Percentiles rank a stretch among this genome's conserved stretches.
Evolutionary conservation across 441 rosid genomes (phyloP).

Genomic region (Hypseocharis bilobata): DNA sequence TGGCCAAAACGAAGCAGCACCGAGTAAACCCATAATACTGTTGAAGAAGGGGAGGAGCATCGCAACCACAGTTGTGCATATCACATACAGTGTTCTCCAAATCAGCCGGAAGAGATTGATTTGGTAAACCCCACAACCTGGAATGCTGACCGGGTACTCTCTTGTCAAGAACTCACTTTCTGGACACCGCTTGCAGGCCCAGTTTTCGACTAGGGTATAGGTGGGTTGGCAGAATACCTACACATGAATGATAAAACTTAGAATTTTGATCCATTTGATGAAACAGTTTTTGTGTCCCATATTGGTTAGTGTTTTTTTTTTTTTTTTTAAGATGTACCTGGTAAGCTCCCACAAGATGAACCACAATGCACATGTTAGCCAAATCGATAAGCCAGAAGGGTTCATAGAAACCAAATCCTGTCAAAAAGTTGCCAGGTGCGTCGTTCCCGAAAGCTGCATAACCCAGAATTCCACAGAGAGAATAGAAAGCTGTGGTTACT

Average conservation of each 20-base stretch:
- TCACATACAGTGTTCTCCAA: conserved; percentile 1
- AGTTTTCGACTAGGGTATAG: background rate
- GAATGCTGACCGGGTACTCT: background rate
- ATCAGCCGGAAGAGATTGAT: background rate
- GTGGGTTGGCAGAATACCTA: conserved; percentile 3
- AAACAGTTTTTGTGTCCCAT: no score
- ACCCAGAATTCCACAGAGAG: conserved; percentile 44
- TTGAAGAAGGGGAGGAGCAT: conserved; percentile 10
- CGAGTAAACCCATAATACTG: background rate
- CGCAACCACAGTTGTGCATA: background rate
- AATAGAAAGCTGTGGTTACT: conserved; percentile 45
- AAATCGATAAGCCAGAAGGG: conserved; percentile 59
- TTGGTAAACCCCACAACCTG: background rate
- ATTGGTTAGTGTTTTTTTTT: background rate
- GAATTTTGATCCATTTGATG: background rate
- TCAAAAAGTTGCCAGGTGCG: conserved; percentile 52
- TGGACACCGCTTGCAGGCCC: background rate
- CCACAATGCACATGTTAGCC: conserved; percentile 42
- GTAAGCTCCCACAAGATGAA: conserved; percentile 56
- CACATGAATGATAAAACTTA: background rate
- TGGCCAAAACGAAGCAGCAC: conserved; percentile 32
- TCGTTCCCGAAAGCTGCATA: conserved; percentile 52
- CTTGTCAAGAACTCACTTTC: conserved; percentile 1
- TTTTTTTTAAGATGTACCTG: conserved; percentile 29
- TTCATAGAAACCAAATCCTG: conserved; percentile 50